phyloP scores from a whole-genome alignment of 2,329 filamentous ascomycete genomes.

The Pseudopyrenochaeta lycopersici region DNA sequence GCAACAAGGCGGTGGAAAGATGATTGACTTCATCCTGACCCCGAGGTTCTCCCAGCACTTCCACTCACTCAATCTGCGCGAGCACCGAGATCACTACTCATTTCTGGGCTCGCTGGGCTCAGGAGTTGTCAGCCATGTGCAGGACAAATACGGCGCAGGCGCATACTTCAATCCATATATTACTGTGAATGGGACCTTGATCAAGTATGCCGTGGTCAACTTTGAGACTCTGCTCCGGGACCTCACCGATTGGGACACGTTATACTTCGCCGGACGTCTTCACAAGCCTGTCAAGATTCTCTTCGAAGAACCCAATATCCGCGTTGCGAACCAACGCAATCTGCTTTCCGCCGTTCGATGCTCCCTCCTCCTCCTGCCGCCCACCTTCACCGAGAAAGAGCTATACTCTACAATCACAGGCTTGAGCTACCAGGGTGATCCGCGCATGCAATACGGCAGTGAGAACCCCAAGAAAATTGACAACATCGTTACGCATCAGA shows the following conservation, averaged over 20 bases:
- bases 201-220: conserved; percentile 98
- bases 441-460: conserved; percentile 89
- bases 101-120: conserved; percentile 84
- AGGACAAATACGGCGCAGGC: conserved; percentile 88
- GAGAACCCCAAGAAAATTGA: conserved; percentile 92
- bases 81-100: conserved; percentile 94
- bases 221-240: conserved; percentile 88
- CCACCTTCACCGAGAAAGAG: conserved; percentile 83
- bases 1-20: conserved; percentile 88
- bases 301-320: conserved; percentile 89
- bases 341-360: conserved; percentile 90
- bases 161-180: conserved; percentile 98
- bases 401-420: conserved; percentile 91
- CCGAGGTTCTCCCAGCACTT: conserved; percentile 95
- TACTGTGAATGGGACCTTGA: conserved; percentile 91
- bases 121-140: conserved; percentile 81
- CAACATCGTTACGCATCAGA: conserved; percentile 93
- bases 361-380: conserved; percentile 84
- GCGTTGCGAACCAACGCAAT: conserved; percentile 95
- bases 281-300: conserved; percentile 99
- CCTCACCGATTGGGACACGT: conserved; percentile 87
- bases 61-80: conserved; percentile 89
- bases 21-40: conserved; percentile 98
- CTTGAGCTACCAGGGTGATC: conserved; percentile 93
- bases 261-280: conserved; percentile 94